phyloP scores from a whole-genome alignment of 1,284 basidiomycete genomes.

The Cutaneotrichosporon spelunceum region DNA sequence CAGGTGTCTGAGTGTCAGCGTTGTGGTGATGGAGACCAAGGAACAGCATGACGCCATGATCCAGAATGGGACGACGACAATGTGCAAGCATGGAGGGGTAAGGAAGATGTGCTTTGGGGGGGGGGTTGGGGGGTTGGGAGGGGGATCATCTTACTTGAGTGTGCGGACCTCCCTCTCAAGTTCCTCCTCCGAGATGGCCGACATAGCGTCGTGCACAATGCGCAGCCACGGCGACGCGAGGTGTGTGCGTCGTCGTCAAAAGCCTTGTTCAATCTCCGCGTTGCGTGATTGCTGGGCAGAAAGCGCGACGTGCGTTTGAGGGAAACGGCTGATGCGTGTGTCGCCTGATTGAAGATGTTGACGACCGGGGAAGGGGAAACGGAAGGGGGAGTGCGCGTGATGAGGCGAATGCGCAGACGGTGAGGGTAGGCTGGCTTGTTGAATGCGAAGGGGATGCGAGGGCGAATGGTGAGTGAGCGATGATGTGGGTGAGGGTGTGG shows the following conservation, averaged over 20 bases:
- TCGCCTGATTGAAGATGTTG: not conserved
- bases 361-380: not conserved
- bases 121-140: too few relatives aligned
- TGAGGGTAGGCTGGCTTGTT: not conserved
- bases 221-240: constrained; percentile 8
- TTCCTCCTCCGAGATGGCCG: constrained; percentile 62
- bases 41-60: not conserved
- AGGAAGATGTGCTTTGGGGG: not conserved
- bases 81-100: not conserved
- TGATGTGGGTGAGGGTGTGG: not conserved
- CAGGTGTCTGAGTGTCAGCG: constrained; percentile 59
- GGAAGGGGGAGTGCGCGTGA: not conserved
- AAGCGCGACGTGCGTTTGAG: not conserved
- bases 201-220: constrained; percentile 19
- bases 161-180: constrained; percentile 83
- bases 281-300: not conserved
- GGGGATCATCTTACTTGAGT: constrained; percentile 52
- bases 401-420: not conserved
- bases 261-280: not conserved
- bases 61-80: not conserved
- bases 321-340: not conserved
- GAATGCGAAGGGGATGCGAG: not conserved
- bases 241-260: constrained; percentile 11
- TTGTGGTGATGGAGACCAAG: not conserved
- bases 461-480: not conserved